Evolutionary conservation across 306 rosid genomes (phyloP).

Genomic region (Crataegus laevigata): DNA sequence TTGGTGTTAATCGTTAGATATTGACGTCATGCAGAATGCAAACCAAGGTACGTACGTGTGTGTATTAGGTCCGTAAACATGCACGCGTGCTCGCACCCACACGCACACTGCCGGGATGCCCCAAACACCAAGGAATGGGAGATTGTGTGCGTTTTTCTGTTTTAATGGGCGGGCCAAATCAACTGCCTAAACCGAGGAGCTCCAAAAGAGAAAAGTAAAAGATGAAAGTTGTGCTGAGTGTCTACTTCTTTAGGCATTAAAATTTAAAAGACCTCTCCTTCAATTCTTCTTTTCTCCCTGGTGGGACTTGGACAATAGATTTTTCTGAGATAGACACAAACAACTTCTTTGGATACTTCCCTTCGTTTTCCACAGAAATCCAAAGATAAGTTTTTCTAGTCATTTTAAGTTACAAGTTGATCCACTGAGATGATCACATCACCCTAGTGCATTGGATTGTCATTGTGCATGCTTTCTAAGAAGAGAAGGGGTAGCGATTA

Average conservation of each 20-base stretch:
- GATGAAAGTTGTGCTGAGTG: conserved; percentile 28
- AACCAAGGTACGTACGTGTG: neutral
- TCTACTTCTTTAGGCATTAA: conserved; percentile 20
- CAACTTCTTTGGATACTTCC: neutral
- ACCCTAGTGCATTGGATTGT: neutral
- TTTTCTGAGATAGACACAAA: neutral
- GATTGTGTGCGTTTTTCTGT: neutral
- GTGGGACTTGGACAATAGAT: conserved; percentile 40
- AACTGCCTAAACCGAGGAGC: conserved; percentile 31
- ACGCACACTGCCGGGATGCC: conserved; percentile 8
- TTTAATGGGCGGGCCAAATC: conserved; percentile 37
- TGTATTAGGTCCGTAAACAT: neutral
- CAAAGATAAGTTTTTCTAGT: neutral
- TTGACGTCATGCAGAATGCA: neutral
- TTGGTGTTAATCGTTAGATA: neutral
- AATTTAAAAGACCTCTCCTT: conserved; percentile 26
- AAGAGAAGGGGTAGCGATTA: neutral
- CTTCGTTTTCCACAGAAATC: neutral
- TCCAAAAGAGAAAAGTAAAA: conserved; percentile 2
- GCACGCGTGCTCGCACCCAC: conserved; percentile 27
- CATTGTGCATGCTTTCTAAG: neutral
- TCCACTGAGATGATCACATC: conserved; percentile 1
- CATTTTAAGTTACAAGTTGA: conserved; percentile 1
- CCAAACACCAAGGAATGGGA: conserved; percentile 31
- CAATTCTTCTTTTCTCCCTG: conserved; percentile 23